Base-by-base conservation (phyloP, 1,139 yeast species). In the Spathaspora sp. region DNA sequence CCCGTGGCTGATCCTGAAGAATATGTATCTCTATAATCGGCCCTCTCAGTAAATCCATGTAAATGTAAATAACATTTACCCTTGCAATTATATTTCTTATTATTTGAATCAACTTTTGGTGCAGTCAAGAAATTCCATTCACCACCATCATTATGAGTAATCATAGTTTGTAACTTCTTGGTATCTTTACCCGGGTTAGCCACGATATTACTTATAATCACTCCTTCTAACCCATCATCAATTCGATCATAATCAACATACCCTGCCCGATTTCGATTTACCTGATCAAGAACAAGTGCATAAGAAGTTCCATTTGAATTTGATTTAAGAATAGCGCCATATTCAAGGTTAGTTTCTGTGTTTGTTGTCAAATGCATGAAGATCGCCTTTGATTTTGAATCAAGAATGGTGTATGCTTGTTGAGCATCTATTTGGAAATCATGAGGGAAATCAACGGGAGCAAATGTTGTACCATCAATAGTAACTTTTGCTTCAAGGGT, bases 271-370 rank as follows among this genome's bases (percentile, higher is more conserved):
- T 89, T 80, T 57, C 99, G 75, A 63, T 91, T 93, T 7, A 90
- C 97, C 48, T 78, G 64, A n/a, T 78, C 80, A 53, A 87, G 74
- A 1, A 93, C 72, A 26, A 83, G 70, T 2, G 88, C 93, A 61
- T 88, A 91, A n/a, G 88, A 81, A 0, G 98, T 90, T 51, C 99
- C 99, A 57, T 91, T 89, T n/a, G 89, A 87, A 61, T 93, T 91
- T 0, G 97, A 89, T 60, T 93, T 93, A 57, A 93, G 72, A n/a
- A 95, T 71, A 0, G 89, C 74, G 7, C 99, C 99, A 65, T 65
- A 84, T 56, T 89, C 95, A 9, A 68, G 62, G 8, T 78, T 81
- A 0, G 60, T 49, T 7, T 72, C 73, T 23, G 70, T 63, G 53
- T 74, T 74, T 0, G 90, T 84, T 0, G 97, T 87, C 7, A 90